Base-by-base conservation (phyloP, 2,329 filamentous ascomycete species). In the Talaromyces pinophilus region DNA sequence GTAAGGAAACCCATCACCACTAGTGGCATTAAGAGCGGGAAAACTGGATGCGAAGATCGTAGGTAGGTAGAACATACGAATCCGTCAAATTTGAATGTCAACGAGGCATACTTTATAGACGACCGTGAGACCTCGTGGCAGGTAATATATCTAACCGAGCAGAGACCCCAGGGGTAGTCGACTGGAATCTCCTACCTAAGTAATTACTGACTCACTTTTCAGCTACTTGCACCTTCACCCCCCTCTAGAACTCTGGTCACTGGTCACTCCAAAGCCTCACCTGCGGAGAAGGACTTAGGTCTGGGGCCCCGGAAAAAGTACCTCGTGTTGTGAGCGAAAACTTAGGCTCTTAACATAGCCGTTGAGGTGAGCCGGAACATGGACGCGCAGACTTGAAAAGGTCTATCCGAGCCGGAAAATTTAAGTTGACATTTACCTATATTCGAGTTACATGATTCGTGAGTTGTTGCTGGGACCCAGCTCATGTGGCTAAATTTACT, bases 1-100 rank as follows among this genome's bases (percentile, higher is more conserved):
- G 33, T 60, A 15, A 60, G 35, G 40, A 65, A 61, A 28, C 50
- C 50, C 50, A 54, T 54, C n/a, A 19, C 15, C 13, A 33, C 4
- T 28, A 30, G 13, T 17, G 10, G 8, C 1, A 25, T 15, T 28
- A 52, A 28, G 19, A 52, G 19, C 10, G 25, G 19, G 10, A 28
- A 52, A 52, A 54, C 25, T 28, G 11, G 8, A 28, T 30, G 25
- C 0, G 22, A 28, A 30, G 30, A 10, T 17, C 13, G 22, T 54
- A 28, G 22, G 50, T 54, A 17, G 50, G 11, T 15, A 6, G 3
- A 6, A 52, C 11, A 25, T 22, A 52, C 11, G 48, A 52, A 52
- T 25, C 19, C 46, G 6, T 13, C 35, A 5, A 38, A 38, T 38
- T 38, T 38, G 35, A 13, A 38, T 38, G 35, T 13, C 35, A 13